Evolutionary conservation across 208 protist genomes (phyloP), one percentile per base, ranked within the genome.

Genomic region (Entamoeba invadens): DNA sequence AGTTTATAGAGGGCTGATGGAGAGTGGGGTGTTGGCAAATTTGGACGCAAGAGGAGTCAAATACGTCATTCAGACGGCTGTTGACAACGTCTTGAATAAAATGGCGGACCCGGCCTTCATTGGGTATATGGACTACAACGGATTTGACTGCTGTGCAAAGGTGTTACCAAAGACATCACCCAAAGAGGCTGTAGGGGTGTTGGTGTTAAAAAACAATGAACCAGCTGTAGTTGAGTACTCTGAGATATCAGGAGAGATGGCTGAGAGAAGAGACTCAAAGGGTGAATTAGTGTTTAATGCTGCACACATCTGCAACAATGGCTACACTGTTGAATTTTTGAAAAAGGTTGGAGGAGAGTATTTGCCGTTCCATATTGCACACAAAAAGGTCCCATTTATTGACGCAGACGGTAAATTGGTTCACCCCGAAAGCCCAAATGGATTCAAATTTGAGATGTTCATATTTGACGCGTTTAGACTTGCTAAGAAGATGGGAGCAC

Each of bases 171-270:
- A 94, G 25, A 25, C 18, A 68, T 68, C 92, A 18, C 94, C 97
- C 6, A 94, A 96, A 3, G 98, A 98, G 95, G 31, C 50, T 38
- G 98, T 99, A 16, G 98, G 98, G n/a, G 98, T 99, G 8, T 97
- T 99, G 92, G 97, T 96, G 35, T 92, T 96, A 4, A 68, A 96
- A 3, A 94, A 98, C 92, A 96, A 96, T 18, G 95, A 96, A 57
- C 97, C 97, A 94, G 95, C 96, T 12, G 98, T 99, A 25, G 96
- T 99, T 4, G 98, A 99, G 95, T 99, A 99, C 96, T 98, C 97
- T 91, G 99, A 99, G 95, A 98, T 99, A 87, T 96, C 97, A 18
- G 92, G 95, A 18, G 96, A 95, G 44, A 96, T 97, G 42, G 96
- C 97, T 5, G 92, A 94, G 4, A 93, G 95, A 57, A 91, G 93